Percentiles rank a stretch among this genome's conserved stretches.
These are phyloP conservation scores for Pezicula rhizophila DNA, from an alignment of 2,329 filamentous ascomycete genomes.

Conservation along the genomic window DNA sequence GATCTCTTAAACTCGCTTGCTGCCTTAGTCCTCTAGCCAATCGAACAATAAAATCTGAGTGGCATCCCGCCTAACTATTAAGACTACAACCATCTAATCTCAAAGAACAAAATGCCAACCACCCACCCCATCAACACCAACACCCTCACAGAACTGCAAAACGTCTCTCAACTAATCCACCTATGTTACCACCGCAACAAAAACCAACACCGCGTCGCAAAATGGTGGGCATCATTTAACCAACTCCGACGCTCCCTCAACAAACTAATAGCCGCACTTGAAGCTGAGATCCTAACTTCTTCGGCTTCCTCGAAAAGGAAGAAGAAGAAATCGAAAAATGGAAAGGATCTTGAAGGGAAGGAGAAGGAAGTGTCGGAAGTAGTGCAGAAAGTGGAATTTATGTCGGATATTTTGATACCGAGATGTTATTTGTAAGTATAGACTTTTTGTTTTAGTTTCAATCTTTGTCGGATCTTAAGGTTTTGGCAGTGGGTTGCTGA, in stretches of 20 bases:
- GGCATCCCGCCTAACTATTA: no score
- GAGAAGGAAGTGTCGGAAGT: constrained; percentile 2
- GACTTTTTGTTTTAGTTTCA: no score
- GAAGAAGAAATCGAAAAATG: constrained; percentile 3
- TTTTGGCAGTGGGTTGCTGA: constrained; percentile 7
- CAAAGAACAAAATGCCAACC: no score
- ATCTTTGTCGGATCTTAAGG: no score
- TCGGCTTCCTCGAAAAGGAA: constrained; percentile 8
- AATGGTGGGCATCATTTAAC: constrained; percentile 75
- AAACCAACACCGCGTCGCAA: constrained; percentile 78
- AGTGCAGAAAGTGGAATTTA: constrained; percentile 29
- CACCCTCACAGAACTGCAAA: constrained; percentile 24
- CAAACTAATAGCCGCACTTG: constrained; percentile 41
- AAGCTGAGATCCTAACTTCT: constrained; percentile 12
- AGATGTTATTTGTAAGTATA: constrained; percentile 39
- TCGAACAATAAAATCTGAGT: no score
- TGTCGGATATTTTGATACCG: constrained; percentile 34
- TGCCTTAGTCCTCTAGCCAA: no score
- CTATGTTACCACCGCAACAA: constrained; percentile 77
- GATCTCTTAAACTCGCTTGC: no score
- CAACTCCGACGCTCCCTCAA: constrained; percentile 62
- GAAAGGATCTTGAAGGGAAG: constrained; percentile 23
- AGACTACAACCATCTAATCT: no score
- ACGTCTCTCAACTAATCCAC: constrained; percentile 53
- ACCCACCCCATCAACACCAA: no score